Base-by-base conservation (phyloP, 805 yeast species). In the Suhomyces pyralidae region DNA sequence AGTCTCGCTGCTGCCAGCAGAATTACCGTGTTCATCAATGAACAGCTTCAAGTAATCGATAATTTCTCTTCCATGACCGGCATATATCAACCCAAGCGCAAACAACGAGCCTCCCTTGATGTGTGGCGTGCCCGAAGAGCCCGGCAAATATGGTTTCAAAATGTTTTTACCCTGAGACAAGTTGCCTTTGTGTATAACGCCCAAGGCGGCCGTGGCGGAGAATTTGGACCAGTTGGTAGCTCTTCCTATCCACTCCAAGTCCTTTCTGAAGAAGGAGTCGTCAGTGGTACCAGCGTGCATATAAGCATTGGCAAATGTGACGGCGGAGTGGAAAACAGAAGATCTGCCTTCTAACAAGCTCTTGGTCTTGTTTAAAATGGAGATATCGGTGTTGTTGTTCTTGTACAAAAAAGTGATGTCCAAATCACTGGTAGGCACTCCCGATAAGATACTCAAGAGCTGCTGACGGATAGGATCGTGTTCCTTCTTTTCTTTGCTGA, bases 221-320 rank as follows among this genome's bases (percentile, higher is more conserved):
- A 94, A 94, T 67, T 93, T 94, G 5, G 97, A 91, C 99, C 99
- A 94, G 70, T 93, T 91, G 46, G 93, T 86, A n/a, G 99, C 97
- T 71, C 91, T 90, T 44, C 96, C 96, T 59, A 94, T 78, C 97
- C 98, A 94, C 63, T 93, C 97, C 63, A 91, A 77, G 66, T 94
- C 94, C 44, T 86, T 81, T 67, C 97, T 81, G 72, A 93, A 88
- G 64, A 94, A 94, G 0, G 91, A 83, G 68, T 94, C 97, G 64
- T 89, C 96, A 7, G 98, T 90, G 12, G 99, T 94, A 53, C 98
- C 99, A 38, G 94, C 89, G 69, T 92, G 97, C 82, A 93, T 81
- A 66, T 91, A 90, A 0, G 97, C 97, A 65, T 91, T 93, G 51
- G 94, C 85, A 66, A 94, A 91, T 46, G 97, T 90, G 47, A 94